Evolutionary conservation across 1,284 basidiomycete species (phyloP).

Genomic region (Calocybe gambosa): DNA sequence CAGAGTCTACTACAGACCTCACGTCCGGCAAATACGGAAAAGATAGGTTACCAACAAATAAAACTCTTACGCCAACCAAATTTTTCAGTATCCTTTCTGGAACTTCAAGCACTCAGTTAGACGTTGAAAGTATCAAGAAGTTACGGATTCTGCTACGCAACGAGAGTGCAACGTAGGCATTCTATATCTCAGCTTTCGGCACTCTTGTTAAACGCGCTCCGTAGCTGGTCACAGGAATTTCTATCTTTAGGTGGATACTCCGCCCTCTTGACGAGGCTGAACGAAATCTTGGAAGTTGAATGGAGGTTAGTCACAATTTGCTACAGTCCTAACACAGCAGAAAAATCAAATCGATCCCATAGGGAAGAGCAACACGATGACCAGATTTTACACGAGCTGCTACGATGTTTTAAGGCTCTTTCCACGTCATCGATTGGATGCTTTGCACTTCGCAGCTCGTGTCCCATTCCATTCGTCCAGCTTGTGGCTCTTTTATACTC

Average conservation of each 20-base stretch:
- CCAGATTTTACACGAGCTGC: slow-evolving; percentile 85
- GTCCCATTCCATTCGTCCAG: slow-evolving; percentile 82
- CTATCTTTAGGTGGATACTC: slow-evolving; percentile 80
- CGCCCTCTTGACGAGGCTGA: slow-evolving; percentile 77
- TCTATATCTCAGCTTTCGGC: not conserved
- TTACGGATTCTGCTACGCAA: slow-evolving; percentile 76
- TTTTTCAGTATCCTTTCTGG: slow-evolving; percentile 60
- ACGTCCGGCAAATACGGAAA: slow-evolving; percentile 33
- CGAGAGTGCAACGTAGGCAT: slow-evolving; percentile 67
- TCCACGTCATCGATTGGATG: slow-evolving; percentile 84
- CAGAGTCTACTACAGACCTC: slow-evolving; percentile 36
- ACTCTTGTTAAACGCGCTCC: slow-evolving; percentile 7
- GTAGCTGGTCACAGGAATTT: slow-evolving; percentile 91
- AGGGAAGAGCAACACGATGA: slow-evolving; percentile 99
- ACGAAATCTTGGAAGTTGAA: slow-evolving; percentile 90
- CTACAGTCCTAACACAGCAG: not conserved
- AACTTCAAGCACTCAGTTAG: slow-evolving; percentile 63
- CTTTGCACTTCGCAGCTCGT: slow-evolving; percentile 74
- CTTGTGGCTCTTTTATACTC: slow-evolving; percentile 85
- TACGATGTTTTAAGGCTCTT: slow-evolving; percentile 92
- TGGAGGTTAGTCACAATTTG: slow-evolving; percentile 67
- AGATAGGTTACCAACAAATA: slow-evolving; percentile 39
- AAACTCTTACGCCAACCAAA: slow-evolving; percentile 55
- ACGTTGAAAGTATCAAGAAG: slow-evolving; percentile 73
- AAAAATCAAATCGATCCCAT: slow-evolving; percentile 8